Evolutionary conservation across 768 basidiomycete species (phyloP), one percentile per base, ranked within the genome.

Genomic region (Lentinula aciculospora): DNA sequence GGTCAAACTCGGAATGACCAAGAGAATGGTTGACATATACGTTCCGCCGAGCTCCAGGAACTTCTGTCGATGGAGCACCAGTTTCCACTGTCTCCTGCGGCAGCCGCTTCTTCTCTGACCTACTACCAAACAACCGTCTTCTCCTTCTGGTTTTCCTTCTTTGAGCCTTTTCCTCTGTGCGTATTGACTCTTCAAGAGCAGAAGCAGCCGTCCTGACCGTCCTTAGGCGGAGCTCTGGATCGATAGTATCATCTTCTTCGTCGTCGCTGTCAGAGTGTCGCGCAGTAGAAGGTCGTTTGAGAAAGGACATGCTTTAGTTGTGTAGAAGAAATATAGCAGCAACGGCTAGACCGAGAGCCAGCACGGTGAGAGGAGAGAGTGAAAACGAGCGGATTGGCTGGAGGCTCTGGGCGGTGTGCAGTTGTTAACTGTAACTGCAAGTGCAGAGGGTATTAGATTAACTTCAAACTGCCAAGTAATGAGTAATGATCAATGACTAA

Each of bases 121-220:
- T 65, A 36, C 72, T 73, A 32, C 81, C 76, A 68, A 86, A 86
- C 72, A 90, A 89, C 44, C 74, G 72, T 9, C 83, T 77, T 39
- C 83, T 70, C 65, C 78, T 86, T 69, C 68, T 73, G 60, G 78
- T 72, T 71, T 80, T 81, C 65, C 86, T 74, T 61, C 81, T 73
- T 67, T 84, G 78, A 13, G 82, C 82, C 45, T 86, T 80, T 62
- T 82, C 78, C 68, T 98, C 95, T 32, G 87, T 82, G 58, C 82
- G 84, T 51, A 91, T 86, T 7, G 89, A 89, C 70, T 94, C 92
- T 60, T 91, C 88, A 63, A 97, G 86, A 37, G 91, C 92, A 17
- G 90, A 92, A 2, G 90, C 88, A 17, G 95, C 95, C 1, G 95
- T 97, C 65, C 88, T 87, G n/a, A 94, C 92, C 1, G 93, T 95